Evolutionary conservation across 2,329 filamentous ascomycete species (phyloP), one percentile per base, ranked within the genome.

Genomic region (Alternaria atra): DNA sequence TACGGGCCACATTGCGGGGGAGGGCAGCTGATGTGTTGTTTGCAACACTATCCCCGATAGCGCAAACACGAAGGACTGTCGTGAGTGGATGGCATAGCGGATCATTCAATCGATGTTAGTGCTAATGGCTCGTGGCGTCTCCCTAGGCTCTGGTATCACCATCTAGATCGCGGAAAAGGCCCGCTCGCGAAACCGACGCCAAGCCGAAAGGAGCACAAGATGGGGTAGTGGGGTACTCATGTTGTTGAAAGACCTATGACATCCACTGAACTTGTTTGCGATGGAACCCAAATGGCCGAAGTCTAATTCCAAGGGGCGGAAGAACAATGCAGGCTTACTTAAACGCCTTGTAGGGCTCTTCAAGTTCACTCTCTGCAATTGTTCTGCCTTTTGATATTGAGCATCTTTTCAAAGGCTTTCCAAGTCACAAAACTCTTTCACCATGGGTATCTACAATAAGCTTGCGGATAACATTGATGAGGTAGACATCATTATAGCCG

Each of bases 401-500:
- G 34, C 20, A 35, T n/a, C 20, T 50, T 34, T 32, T 30, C 46
- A 34, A 15, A 48, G 30, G 17, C 10, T 23, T 35, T 10, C 10
- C 20, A n/a, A 15, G 20, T 50, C 46, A 50, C n/a, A 37, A n/a
- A 15, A 9, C 2, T 2, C 8, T 37, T 34, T 37, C 32, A 56
- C 27, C 20, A 73, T 73, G 71, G 67, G 65, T 48, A 50, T 79
- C n/a, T 74, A 77, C 52, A 73, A 69, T 30, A 78, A 75, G 52
- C 69, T 80, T 17, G 77, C 77, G 47, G 76, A 80, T 29, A 72
- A 72, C 12, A 64, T 81, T 17, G 58, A 78, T 35, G 82, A 84
- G 63, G 82, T 85, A 17, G 84, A 86, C 59, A 79, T 86, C 47
- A 83, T 86, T 60, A 80, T 86, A 55, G 82, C 82, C 4, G 84